These are phyloP conservation scores for Colletotrichum kahawae DNA, from an alignment of 2,329 filamentous ascomycete species.

Conservation along the genomic window DNA sequence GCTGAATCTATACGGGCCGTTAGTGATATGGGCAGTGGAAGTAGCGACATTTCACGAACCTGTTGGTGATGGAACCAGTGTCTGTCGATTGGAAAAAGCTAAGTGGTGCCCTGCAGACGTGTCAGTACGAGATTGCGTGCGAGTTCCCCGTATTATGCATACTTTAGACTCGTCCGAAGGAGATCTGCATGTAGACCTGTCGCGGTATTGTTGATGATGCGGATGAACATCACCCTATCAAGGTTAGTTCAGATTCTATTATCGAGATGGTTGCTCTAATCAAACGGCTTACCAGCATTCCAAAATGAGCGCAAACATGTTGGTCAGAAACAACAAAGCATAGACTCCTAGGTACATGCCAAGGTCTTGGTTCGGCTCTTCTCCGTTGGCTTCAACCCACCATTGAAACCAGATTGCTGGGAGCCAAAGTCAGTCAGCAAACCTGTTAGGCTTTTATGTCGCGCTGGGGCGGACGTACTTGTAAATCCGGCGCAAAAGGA, in stretches of 20 bases:
- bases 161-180: background rate
- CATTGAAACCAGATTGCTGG: conserved; percentile 4
- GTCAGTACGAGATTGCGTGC: background rate
- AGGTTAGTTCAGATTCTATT: background rate
- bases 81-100: conserved; percentile 1
- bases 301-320: background rate
- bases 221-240: background rate
- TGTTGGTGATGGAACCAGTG: background rate
- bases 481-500: background rate
- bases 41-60: background rate
- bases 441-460: background rate
- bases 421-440: background rate
- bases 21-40: accelerated
- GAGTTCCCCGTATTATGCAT: accelerated
- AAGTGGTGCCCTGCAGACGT: background rate
- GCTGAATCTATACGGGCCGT: background rate
- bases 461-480: background rate
- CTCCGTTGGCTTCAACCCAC: conserved; percentile 5
- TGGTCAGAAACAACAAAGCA: background rate
- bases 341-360: conserved; percentile 5
- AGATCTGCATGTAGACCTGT: background rate
- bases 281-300: background rate
- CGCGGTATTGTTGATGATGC: background rate
- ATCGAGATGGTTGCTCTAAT: background rate
- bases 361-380: background rate